Conservation (phyloP, 2,329 filamentous ascomycete species). For the Colletotrichum cordylinicola region DNA sequence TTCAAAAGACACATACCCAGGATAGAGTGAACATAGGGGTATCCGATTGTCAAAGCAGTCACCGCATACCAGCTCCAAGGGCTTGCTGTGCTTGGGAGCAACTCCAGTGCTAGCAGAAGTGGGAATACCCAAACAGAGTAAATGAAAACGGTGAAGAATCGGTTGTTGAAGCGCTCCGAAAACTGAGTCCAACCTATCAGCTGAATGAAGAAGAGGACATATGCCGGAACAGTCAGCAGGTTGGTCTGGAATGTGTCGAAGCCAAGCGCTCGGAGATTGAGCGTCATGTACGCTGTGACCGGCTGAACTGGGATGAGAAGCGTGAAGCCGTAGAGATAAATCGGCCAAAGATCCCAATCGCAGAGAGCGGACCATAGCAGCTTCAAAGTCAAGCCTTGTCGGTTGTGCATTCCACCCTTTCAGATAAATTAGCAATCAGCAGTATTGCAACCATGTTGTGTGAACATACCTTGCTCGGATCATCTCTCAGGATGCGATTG, state of each 20-base stretch:
- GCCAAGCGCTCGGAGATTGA: conserved; percentile 53
- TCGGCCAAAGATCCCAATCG: conserved; percentile 62
- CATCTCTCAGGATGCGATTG: conserved; percentile 52
- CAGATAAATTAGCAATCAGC: background rate
- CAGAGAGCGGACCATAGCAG: conserved; percentile 50
- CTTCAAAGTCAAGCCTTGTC: conserved; percentile 51
- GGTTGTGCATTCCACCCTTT: conserved; percentile 57
- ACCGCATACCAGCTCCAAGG: conserved; percentile 54
- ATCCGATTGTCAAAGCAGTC: conserved; percentile 48
- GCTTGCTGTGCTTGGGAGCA: conserved; percentile 36
- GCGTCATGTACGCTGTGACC: conserved; percentile 49
- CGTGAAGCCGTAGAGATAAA: conserved; percentile 49
- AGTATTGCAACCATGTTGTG: too few species aligned
- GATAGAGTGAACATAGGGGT: conserved; percentile 49
- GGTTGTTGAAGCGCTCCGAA: conserved; percentile 47
- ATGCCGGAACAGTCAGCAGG: conserved; percentile 51
- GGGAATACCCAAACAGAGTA: conserved; percentile 58
- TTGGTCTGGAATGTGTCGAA: conserved; percentile 61
- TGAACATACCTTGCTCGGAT: conserved; percentile 19
- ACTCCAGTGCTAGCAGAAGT: conserved; percentile 50
- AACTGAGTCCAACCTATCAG: conserved; percentile 49
- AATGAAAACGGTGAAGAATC: conserved; percentile 29
- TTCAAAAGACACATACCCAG: conserved; percentile 27
- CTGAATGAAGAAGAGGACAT: conserved; percentile 35
- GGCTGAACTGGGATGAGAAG: conserved; percentile 30